A percentile compares a stretch with the other conserved stretches of the same genome.
These are phyloP conservation scores for Mortierella alpina DNA, from an alignment of 192 early-diverging fungal species.

Conservation along the genomic window DNA sequence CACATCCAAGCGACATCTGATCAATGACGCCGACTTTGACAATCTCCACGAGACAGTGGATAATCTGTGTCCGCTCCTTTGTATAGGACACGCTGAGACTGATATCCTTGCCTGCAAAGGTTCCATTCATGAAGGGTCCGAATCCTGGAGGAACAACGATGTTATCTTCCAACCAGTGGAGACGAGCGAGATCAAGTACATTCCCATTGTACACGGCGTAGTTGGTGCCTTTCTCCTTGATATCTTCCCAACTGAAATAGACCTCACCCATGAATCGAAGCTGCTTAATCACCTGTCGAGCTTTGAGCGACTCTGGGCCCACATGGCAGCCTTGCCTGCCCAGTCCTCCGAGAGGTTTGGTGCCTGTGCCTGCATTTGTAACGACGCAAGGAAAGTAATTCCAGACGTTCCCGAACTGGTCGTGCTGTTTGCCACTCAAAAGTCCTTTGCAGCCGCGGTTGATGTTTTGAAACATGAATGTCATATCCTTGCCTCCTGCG, in stretches of 20 bases:
- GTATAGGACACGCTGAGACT: conserved; percentile 59
- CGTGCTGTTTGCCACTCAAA: conserved; percentile 48
- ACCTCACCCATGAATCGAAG: conserved; percentile 70
- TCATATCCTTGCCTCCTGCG: conserved; percentile 77
- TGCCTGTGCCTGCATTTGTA: conserved; percentile 54
- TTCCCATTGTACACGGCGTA: conserved; percentile 81
- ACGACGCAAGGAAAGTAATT: conserved; percentile 81
- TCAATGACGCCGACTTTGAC: conserved; percentile 87
- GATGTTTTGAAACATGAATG: conserved; percentile 82
- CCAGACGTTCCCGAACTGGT: conserved; percentile 52
- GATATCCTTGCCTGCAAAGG: conserved; percentile 62
- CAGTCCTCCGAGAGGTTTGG: conserved; percentile 62
- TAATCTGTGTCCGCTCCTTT: conserved; percentile 63
- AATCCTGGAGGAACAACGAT: conserved; percentile 60
- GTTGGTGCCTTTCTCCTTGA: conserved; percentile 63
- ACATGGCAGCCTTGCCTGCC: conserved; percentile 71
- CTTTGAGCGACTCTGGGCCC: conserved; percentile 37
- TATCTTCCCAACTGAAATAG: conserved; percentile 76
- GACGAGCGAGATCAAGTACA: conserved; percentile 76
- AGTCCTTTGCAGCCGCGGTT: conserved; percentile 75
- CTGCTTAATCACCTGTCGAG: conserved; percentile 55
- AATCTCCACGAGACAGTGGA: conserved; percentile 80
- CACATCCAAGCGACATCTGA: conserved; percentile 81
- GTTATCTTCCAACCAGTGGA: conserved; percentile 68
- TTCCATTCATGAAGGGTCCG: conserved; percentile 54